Conservation (phyloP, 202 grass and related monocot genomes). For the Zoysia matrella region DNA sequence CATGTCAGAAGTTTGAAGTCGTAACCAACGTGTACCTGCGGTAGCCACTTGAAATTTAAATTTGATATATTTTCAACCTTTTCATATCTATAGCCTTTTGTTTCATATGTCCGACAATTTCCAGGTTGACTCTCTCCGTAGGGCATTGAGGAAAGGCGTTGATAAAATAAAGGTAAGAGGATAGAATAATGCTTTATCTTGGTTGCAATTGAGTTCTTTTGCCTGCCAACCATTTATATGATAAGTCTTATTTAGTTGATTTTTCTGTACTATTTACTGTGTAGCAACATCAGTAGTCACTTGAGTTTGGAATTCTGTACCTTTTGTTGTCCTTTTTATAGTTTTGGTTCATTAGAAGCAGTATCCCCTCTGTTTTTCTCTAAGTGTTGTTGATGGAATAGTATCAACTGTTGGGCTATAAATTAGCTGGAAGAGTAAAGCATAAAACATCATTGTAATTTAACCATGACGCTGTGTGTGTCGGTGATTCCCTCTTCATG, state of each 20-base stretch:
- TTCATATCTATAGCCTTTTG: slow-evolving; percentile 2
- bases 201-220: neutral
- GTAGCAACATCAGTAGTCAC: slow-evolving; percentile 2
- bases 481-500: neutral
- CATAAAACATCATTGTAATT: neutral
- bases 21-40: neutral
- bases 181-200: slow-evolving; percentile 34
- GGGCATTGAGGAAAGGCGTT: slow-evolving; percentile 57
- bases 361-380: slow-evolving; percentile 1
- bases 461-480: neutral
- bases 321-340: neutral
- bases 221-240: neutral
- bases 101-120: slow-evolving; percentile 43
- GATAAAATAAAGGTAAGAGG: slow-evolving; percentile 68
- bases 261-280: slow-evolving; percentile 11
- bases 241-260: slow-evolving; percentile 24
- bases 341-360: slow-evolving; percentile 7
- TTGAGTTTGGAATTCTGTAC: slow-evolving; percentile 1
- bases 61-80: slow-evolving; percentile 6
- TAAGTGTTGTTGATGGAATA: slow-evolving; percentile 27
- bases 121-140: slow-evolving; percentile 60
- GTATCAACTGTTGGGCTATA: neutral
- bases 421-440: neutral
- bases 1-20: slow-evolving; percentile 14
- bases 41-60: slow-evolving; percentile 10